These are phyloP conservation scores for Arbutus unedo DNA, from an alignment of 148 eudicot species.

Conservation along the genomic window DNA sequence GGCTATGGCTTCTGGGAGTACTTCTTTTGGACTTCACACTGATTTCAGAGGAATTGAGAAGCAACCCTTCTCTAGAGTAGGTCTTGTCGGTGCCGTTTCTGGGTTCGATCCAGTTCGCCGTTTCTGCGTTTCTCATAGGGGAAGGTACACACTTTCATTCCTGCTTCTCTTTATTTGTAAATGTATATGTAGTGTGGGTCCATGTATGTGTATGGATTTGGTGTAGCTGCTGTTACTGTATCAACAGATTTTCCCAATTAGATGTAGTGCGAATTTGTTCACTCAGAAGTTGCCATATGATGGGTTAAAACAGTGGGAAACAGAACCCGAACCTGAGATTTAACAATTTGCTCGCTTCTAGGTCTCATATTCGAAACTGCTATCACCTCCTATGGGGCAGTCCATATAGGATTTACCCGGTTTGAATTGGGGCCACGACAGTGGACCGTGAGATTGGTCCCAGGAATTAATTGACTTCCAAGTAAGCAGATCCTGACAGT, in stretches of 20 bases:
- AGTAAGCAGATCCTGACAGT: too few species aligned
- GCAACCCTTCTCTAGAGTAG: constrained; percentile 27
- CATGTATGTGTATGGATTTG: background rate
- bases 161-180: too few species aligned
- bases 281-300: background rate
- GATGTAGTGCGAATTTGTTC: background rate
- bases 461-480: too few species aligned
- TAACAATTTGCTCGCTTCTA: too few species aligned
- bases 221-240: background rate
- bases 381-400: too few species aligned
- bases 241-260: background rate
- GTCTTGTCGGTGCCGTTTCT: constrained; percentile 29
- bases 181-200: background rate
- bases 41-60: constrained; percentile 41
- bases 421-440: too few species aligned
- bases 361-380: too few species aligned
- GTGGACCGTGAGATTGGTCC: too few species aligned
- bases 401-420: too few species aligned
- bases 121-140: constrained; percentile 34
- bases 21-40: constrained; percentile 28
- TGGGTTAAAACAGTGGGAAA: background rate
- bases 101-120: constrained; percentile 41
- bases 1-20: constrained; percentile 69
- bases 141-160: constrained; percentile 32
- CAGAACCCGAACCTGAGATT: too few species aligned